Evolutionary conservation across 257 asterid species (phyloP).

Genomic region (Nyctanthes arbortristis): DNA sequence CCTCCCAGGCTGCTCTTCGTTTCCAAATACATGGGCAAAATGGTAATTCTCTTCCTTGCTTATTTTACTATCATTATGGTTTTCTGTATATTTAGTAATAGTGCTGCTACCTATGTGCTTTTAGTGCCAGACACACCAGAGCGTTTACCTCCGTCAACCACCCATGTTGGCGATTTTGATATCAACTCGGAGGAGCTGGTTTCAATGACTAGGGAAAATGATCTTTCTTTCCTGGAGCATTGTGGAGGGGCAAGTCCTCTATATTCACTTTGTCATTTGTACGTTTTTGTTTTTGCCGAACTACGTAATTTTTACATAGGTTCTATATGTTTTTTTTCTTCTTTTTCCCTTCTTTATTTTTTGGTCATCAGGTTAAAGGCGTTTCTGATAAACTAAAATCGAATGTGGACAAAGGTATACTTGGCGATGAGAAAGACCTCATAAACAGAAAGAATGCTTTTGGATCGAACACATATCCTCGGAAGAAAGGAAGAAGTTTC

Average conservation of each 20-base stretch:
- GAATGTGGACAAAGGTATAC: constrained; percentile 62
- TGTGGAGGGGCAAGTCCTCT: constrained; percentile 81
- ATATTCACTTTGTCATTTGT: constrained; percentile 1
- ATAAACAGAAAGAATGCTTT: constrained; percentile 61
- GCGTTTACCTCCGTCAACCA: constrained; percentile 33
- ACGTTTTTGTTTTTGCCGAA: constrained; percentile 1
- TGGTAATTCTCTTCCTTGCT: constrained; percentile 50
- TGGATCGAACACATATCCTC: constrained; percentile 96
- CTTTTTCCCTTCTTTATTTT: background rate
- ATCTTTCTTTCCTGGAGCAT: constrained; percentile 57
- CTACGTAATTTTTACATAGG: background rate
- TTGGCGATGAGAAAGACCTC: constrained; percentile 72
- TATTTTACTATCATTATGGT: background rate
- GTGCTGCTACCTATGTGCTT: constrained; percentile 21
- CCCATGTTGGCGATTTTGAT: constrained; percentile 62
- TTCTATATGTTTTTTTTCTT: constrained; percentile 2
- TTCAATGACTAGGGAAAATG: constrained; percentile 65
- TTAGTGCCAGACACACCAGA: constrained; percentile 49
- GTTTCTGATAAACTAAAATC: constrained; percentile 67
- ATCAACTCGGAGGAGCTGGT: constrained; percentile 72
- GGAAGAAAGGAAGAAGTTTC: constrained; percentile 86
- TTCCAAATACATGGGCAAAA: constrained; percentile 72
- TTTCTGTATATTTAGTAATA: background rate
- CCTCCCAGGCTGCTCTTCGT: constrained; percentile 85
- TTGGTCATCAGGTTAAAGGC: constrained; percentile 59